Conservation (phyloP, 129 eudicot genomes). For the Tagetes patula region DNA sequence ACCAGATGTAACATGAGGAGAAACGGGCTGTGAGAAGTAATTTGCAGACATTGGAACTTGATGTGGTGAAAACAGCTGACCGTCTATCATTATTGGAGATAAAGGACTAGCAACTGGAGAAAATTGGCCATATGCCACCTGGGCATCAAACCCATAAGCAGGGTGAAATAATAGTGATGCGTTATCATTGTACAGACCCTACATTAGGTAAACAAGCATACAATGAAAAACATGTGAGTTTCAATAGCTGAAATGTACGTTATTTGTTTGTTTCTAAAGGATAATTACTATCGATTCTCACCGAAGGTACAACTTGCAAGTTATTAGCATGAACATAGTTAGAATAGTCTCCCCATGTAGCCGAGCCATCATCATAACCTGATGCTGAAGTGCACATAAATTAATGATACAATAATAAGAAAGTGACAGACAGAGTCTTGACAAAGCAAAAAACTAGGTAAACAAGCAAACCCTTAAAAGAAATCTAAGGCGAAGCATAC, state of each 20-base stretch:
- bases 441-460: neutral
- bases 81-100: constrained; percentile 81
- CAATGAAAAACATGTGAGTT: constrained; percentile 1
- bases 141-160: constrained; percentile 77
- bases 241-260: neutral
- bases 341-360: constrained; percentile 81
- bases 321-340: constrained; percentile 71
- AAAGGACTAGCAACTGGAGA: constrained; percentile 83
- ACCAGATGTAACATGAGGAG: constrained; percentile 74
- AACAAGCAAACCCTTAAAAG: neutral
- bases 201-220: constrained; percentile 21
- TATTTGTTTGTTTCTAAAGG: neutral
- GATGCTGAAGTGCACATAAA: constrained; percentile 25
- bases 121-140: constrained; percentile 81
- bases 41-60: constrained; percentile 76
- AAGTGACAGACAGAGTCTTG: neutral
- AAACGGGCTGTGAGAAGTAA: constrained; percentile 70
- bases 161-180: constrained; percentile 68
- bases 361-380: constrained; percentile 73
- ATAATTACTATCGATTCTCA: constrained; percentile 34
- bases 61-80: constrained; percentile 78
- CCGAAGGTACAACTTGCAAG: constrained; percentile 84
- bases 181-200: constrained; percentile 73
- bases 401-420: neutral
- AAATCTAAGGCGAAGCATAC: neutral